phyloP scores from a whole-genome alignment of 164 flowering plant genomes.

The Nymphaea colorata region DNA sequence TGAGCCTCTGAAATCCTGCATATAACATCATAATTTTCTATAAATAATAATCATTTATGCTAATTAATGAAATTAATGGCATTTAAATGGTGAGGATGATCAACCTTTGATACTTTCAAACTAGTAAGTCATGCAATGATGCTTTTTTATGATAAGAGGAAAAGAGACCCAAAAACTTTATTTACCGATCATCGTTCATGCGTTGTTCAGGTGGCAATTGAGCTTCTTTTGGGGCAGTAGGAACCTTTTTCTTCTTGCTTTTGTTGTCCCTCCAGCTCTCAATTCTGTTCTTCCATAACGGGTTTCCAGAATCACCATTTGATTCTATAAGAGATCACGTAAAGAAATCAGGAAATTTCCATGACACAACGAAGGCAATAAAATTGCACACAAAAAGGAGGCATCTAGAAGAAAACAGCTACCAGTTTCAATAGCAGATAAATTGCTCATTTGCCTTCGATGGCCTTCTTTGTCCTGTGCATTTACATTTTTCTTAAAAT shows the following conservation, averaged over 20 bases:
- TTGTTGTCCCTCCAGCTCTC: constrained; percentile 95
- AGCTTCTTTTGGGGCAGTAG: constrained; percentile 30
- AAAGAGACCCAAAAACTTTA: not conserved
- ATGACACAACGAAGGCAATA: not conserved
- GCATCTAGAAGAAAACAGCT: constrained; percentile 7
- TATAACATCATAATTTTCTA: not conserved
- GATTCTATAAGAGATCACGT: constrained; percentile 33
- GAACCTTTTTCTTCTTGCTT: constrained; percentile 42
- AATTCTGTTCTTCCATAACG: constrained; percentile 92
- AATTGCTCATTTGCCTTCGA: constrained; percentile 64
- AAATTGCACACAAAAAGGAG: not conserved
- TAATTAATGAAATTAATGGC: not conserved
- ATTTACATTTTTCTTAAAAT: not conserved
- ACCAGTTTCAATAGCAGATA: constrained; percentile 85
- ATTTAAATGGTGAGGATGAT: not conserved
- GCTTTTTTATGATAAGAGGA: not conserved
- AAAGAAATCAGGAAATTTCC: not conserved
- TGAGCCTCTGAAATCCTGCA: constrained; percentile 53
- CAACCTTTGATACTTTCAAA: not conserved
- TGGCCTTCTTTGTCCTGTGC: constrained; percentile 57
- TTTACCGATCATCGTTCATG: constrained; percentile 73
- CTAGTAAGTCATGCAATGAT: not conserved
- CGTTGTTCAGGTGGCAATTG: constrained; percentile 64
- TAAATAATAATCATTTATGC: not conserved
- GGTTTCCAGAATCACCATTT: constrained; percentile 70